Conservation (phyloP, 371 early-diverging fungal species). For the Mortierella sp. region DNA sequence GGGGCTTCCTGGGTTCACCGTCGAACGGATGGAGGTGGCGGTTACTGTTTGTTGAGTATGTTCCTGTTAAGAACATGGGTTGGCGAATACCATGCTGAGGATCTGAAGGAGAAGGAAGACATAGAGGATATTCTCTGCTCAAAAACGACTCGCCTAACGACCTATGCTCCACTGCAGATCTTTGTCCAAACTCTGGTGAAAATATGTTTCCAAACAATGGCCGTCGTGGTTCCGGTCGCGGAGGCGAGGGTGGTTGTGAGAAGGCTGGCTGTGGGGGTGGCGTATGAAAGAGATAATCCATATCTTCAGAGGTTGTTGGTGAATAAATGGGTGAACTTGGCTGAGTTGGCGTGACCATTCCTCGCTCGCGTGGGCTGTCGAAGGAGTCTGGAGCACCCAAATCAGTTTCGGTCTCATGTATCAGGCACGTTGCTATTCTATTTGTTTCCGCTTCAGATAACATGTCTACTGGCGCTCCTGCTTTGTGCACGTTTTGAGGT, state of each 20-base stretch:
- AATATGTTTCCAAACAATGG: background rate
- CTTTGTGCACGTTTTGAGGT: background rate
- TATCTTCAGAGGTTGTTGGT: conserved; percentile 18
- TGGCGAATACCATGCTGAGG: background rate
- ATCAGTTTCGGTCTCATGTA: background rate
- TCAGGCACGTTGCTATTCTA: background rate
- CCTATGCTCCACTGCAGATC: background rate
- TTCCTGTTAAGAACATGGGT: background rate
- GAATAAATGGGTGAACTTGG: conserved; percentile 16
- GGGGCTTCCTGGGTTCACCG: conserved; percentile 22
- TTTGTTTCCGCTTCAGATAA: background rate
- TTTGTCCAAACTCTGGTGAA: background rate
- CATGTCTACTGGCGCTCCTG: background rate
- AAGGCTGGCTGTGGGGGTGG: conserved; percentile 27
- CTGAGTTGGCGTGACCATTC: conserved; percentile 9
- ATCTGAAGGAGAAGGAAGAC: background rate
- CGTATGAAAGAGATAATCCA: conserved; percentile 19
- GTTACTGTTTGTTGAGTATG: background rate
- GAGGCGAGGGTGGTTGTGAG: conserved; percentile 12
- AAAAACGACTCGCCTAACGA: background rate
- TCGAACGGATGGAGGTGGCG: conserved; percentile 1
- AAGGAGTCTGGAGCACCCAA: background rate
- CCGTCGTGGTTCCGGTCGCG: background rate
- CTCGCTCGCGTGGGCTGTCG: conserved; percentile 1
- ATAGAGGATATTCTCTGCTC: background rate